These are phyloP conservation scores for Luffa aegyptiaca DNA, from an alignment of 306 rosid species.

Conservation along the genomic window DNA sequence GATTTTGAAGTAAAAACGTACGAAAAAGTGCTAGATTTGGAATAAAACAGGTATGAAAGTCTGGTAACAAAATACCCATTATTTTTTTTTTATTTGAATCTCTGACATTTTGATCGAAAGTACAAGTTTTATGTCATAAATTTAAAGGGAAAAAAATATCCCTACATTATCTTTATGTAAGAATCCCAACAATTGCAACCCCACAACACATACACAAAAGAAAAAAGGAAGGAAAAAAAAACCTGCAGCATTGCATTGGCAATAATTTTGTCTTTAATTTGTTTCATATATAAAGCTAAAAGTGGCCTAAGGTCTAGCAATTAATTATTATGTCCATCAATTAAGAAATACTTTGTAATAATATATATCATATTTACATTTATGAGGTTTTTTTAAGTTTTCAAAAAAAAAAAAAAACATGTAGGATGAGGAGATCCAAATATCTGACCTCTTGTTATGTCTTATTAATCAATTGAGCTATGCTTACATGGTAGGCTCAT, in stretches of 20 bases:
- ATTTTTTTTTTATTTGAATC: no score
- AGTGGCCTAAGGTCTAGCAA: neutral
- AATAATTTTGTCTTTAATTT: constrained; percentile 1
- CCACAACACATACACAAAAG: neutral
- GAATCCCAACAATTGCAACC: neutral
- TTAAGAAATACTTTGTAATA: neutral
- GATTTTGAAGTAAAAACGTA: no score
- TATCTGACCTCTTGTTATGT: no score
- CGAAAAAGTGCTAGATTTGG: no score
- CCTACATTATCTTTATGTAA: neutral
- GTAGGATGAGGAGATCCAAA: no score
- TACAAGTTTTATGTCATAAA: neutral
- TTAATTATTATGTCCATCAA: neutral
- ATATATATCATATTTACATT: neutral
- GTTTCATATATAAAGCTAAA: neutral
- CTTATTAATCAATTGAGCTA: no score
- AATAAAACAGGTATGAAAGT: no score
- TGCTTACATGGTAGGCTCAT: no score
- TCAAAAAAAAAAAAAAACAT: no score
- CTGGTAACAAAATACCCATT: no score
- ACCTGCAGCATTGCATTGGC: neutral
- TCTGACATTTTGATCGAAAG: no score
- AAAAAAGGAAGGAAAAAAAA: neutral
- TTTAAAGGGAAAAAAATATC: neutral
- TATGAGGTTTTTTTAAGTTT: no score